phyloP scores from a whole-genome alignment of 2,329 filamentous ascomycete genomes.

The Nigrospora sphaerica region DNA sequence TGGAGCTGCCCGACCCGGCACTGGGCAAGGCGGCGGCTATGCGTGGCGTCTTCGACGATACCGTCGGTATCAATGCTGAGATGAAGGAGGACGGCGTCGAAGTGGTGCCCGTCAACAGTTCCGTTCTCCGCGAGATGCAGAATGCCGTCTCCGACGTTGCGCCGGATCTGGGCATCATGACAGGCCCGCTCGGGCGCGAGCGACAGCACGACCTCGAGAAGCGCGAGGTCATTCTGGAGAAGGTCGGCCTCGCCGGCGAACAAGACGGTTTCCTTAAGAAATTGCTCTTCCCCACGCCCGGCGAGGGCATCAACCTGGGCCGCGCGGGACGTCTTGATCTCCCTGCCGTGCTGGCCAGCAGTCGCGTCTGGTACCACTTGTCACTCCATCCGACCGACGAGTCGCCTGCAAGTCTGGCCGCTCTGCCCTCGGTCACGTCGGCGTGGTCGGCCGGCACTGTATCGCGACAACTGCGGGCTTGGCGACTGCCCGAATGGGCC shows the following conservation, averaged over 20 bases:
- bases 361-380: slow-evolving; percentile 92
- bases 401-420: slow-evolving; percentile 65
- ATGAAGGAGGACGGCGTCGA: slow-evolving; percentile 94
- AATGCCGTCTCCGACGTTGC: slow-evolving; percentile 70
- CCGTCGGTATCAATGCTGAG: slow-evolving; percentile 86
- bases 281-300: slow-evolving; percentile 70
- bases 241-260: slow-evolving; percentile 74
- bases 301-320: slow-evolving; percentile 75
- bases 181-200: slow-evolving; percentile 60
- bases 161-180: slow-evolving; percentile 70
- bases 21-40: slow-evolving; percentile 85
- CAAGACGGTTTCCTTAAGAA: slow-evolving; percentile 76
- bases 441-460: slow-evolving; percentile 91
- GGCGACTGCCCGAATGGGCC: slow-evolving; percentile 93
- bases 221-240: slow-evolving; percentile 77
- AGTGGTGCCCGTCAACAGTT: slow-evolving; percentile 66
- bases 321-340: slow-evolving; percentile 75
- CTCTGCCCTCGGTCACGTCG: slow-evolving; percentile 63
- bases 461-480: slow-evolving; percentile 85
- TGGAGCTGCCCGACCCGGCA: slow-evolving; percentile 75
- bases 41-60: slow-evolving; percentile 87
- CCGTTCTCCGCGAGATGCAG: slow-evolving; percentile 81
- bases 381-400: slow-evolving; percentile 89
- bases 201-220: slow-evolving; percentile 74
- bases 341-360: slow-evolving; percentile 65